Conservation (phyloP, 805 yeast genomes). For the Metschnikowia amazonensis region DNA sequence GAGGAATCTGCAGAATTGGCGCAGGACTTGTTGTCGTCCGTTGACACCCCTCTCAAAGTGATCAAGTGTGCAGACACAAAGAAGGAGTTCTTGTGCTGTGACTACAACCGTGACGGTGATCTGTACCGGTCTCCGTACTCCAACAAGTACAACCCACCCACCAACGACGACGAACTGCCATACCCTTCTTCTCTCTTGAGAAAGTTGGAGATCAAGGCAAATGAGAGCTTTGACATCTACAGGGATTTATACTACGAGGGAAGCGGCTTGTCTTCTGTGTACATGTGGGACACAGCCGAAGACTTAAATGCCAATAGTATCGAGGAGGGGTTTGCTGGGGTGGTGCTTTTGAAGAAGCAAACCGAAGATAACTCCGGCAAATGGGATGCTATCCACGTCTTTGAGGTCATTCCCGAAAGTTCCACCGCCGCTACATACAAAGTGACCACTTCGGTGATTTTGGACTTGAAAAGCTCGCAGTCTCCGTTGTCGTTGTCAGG, state of each 20-base stretch:
- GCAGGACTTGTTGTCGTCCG: constrained; percentile 80
- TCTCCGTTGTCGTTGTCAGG: constrained; percentile 59
- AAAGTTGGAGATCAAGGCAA: constrained; percentile 73
- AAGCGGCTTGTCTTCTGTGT: constrained; percentile 76
- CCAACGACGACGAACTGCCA: constrained; percentile 51
- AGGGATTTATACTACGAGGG: constrained; percentile 95
- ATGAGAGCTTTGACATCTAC: constrained; percentile 88
- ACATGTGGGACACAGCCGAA: constrained; percentile 83
- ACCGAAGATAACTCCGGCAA: constrained; percentile 48
- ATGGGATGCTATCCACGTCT: constrained; percentile 95
- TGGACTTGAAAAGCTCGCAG: constrained; percentile 46
- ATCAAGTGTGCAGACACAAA: constrained; percentile 50
- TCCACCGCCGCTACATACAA: constrained; percentile 49
- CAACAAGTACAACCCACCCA: constrained; percentile 59
- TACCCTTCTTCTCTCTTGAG: constrained; percentile 67
- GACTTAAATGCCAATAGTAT: constrained; percentile 39
- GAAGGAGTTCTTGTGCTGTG: constrained; percentile 78
- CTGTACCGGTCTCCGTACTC: constrained; percentile 90
- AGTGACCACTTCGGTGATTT: constrained; percentile 82
- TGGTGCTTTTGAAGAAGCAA: constrained; percentile 75
- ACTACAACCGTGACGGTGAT: constrained; percentile 93
- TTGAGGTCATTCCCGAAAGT: constrained; percentile 57
- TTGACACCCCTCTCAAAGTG: constrained; percentile 75
- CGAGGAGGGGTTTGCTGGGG: constrained; percentile 79
- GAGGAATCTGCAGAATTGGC: constrained; percentile 54